Evolutionary conservation across 306 rosid genomes (phyloP).

Genomic region (Sphenostylis stenocarpa): DNA sequence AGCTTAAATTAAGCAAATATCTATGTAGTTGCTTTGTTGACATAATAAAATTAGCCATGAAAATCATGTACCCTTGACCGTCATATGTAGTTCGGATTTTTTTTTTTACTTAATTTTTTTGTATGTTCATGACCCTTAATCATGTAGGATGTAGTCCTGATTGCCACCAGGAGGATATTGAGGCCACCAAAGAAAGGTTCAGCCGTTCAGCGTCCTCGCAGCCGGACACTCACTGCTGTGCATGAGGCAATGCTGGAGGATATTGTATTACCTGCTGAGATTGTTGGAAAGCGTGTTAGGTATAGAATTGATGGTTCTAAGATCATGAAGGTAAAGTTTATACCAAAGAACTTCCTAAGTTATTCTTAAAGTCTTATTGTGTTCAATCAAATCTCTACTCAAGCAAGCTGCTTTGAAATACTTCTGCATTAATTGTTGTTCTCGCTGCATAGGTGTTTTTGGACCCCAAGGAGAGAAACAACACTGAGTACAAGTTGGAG

Average conservation of each 20-base stretch:
- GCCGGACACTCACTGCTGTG: constrained; percentile 84
- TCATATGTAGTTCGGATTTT: background rate
- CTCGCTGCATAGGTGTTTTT: constrained; percentile 54
- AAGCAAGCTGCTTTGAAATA: background rate
- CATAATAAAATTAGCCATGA: background rate
- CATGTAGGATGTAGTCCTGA: constrained; percentile 66
- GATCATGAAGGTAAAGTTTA: constrained; percentile 66
- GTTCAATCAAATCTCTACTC: background rate
- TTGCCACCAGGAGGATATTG: constrained; percentile 76
- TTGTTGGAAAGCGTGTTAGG: constrained; percentile 83
- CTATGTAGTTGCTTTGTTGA: background rate
- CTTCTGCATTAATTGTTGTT: background rate
- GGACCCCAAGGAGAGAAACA: constrained; percentile 88
- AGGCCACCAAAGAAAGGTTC: constrained; percentile 95
- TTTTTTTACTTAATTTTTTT: background rate
- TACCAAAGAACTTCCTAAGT: background rate
- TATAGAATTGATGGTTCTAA: constrained; percentile 77
- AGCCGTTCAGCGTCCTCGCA: constrained; percentile 82
- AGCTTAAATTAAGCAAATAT: background rate
- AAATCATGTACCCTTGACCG: background rate
- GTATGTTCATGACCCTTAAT: background rate
- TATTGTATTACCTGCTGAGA: constrained; percentile 87
- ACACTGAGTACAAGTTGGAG: constrained; percentile 83
- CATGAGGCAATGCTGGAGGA: constrained; percentile 92
- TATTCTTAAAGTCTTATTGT: background rate